Conservation (phyloP, 108 stramenopile genomes). For the Nitzschia putrida region DNA sequence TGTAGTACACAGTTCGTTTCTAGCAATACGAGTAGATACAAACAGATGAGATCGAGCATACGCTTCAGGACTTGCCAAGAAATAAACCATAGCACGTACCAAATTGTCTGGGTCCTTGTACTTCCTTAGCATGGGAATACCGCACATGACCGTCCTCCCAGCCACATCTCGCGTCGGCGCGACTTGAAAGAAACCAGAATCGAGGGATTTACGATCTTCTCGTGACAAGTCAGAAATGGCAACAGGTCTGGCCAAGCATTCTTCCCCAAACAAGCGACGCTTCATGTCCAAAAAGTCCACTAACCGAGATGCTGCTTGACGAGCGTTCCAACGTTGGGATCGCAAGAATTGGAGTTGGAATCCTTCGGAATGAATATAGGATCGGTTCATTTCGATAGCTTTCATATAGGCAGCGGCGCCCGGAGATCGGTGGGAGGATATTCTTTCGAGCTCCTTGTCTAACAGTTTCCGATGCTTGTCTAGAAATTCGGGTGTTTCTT, state of each 20-base stretch:
- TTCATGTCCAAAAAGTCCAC: slow-evolving; percentile 25
- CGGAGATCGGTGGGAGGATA: neutral
- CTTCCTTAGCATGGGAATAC: slow-evolving; percentile 20
- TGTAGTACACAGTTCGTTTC: slow-evolving; percentile 30
- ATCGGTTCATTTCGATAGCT: slow-evolving; percentile 1
- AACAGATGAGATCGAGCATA: neutral
- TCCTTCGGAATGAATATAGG: slow-evolving; percentile 16
- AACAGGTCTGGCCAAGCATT: neutral
- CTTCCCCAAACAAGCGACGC: slow-evolving; percentile 14
- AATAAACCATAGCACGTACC: slow-evolving; percentile 1
- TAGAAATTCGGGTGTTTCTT: slow-evolving; percentile 23
- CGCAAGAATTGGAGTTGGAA: slow-evolving; percentile 26
- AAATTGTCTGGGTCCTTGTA: slow-evolving; percentile 15
- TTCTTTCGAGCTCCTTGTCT: neutral
- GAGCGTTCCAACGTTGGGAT: slow-evolving; percentile 9
- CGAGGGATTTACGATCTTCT: slow-evolving; percentile 19
- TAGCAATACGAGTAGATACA: neutral
- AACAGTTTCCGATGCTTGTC: slow-evolving; percentile 6
- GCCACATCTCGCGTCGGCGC: slow-evolving; percentile 21
- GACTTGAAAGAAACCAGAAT: slow-evolving; percentile 30
- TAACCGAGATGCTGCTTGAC: slow-evolving; percentile 4
- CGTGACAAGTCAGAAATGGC: slow-evolving; percentile 13
- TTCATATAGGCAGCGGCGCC: slow-evolving; percentile 10
- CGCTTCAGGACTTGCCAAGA: neutral
- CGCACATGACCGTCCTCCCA: slow-evolving; percentile 21